Base-by-base conservation (phyloP, 139 green algal species). In the Zygnema circumcarinatum region DNA sequence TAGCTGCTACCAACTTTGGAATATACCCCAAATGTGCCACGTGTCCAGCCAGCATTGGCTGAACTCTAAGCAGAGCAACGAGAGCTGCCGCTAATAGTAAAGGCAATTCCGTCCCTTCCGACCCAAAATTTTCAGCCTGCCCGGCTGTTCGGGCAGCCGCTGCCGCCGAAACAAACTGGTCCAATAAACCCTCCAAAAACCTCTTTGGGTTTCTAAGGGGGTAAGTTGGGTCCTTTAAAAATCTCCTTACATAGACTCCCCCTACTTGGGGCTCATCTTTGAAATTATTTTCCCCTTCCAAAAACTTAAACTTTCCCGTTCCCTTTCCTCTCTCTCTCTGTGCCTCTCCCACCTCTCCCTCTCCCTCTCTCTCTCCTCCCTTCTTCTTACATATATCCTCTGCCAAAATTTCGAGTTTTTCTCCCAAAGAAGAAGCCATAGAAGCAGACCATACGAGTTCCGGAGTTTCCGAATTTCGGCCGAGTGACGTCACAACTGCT, bases 211-310 rank as follows among this genome's bases (percentile, higher is more conserved):
- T 90, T 2, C 94, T 90, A 54, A 98, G 91, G 2, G 96, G 93
- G 87, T 93, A 95, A 38, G 89, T 81, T 2, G 96, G 96, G 86
- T 95, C 90, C 38, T 96, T 96, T 29, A 98, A 92, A 93, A 95
- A 98, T 32, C 98, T 92, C 11, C 94, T 92, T 52, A 98, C 91
- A 85, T 98, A 98, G 36, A 98, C 94, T 38, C 96, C 96, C 1
- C 95, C 96, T 3, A 98, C 86, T 54, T 94, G 94, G 52, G 95
- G 91, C 79, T 80, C 42, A n/a, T n/a, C n/a, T n/a, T n/a, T n/a
- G n/a, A n/a, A n/a, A n/a, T n/a, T n/a, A n/a, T n/a, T n/a, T n/a
- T n/a, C n/a, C n/a, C n/a, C n/a, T n/a, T n/a, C n/a, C n/a, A n/a
- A n/a, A n/a, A n/a, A n/a, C n/a, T n/a, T n/a, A n/a, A n/a, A n/a